A percentile compares a stretch with the other conserved stretches of the same genome.
These are phyloP conservation scores for Lanmaoa pseudosensibilis DNA, from an alignment of 768 basidiomycete genomes.

Conservation along the genomic window DNA sequence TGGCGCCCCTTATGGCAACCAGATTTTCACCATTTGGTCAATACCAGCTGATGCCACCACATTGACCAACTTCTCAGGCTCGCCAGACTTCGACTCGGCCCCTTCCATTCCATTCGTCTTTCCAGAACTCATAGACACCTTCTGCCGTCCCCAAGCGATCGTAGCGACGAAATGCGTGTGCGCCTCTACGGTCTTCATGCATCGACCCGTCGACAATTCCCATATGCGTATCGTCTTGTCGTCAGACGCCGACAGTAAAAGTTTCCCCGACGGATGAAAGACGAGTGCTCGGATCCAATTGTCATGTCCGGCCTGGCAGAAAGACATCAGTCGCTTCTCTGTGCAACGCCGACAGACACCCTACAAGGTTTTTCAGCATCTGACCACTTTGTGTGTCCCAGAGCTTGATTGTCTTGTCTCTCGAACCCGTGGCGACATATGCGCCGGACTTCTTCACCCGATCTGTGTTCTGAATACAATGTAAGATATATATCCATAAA, in stretches of 20 bases:
- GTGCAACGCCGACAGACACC: slow-evolving; percentile 21
- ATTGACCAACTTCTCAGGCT: slow-evolving; percentile 61
- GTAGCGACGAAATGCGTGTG: slow-evolving; percentile 83
- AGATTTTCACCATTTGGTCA: slow-evolving; percentile 66
- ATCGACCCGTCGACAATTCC: slow-evolving; percentile 84
- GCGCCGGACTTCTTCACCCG: slow-evolving; percentile 47
- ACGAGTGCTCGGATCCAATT: slow-evolving; percentile 88
- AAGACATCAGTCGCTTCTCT: slow-evolving; percentile 6
- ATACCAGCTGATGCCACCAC: slow-evolving; percentile 70
- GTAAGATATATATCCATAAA: slow-evolving; percentile 3
- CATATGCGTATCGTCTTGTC: slow-evolving; percentile 91
- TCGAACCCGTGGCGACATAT: slow-evolving; percentile 78
- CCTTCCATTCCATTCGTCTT: slow-evolving; percentile 41
- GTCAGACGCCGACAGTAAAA: slow-evolving; percentile 86
- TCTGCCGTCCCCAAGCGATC: slow-evolving; percentile 75
- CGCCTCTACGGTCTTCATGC: slow-evolving; percentile 84
- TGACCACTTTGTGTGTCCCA: slow-evolving; percentile 89
- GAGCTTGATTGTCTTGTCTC: slow-evolving; percentile 89
- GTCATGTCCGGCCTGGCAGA: slow-evolving; percentile 70
- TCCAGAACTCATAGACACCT: slow-evolving; percentile 41
- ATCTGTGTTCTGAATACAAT: slow-evolving; percentile 47
- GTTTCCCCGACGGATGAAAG: slow-evolving; percentile 90
- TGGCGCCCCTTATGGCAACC: slow-evolving; percentile 49
- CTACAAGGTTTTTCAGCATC: slow-evolving; percentile 71
- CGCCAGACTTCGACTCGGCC: slow-evolving; percentile 30